Base-by-base conservation (phyloP, 2,329 filamentous ascomycete genomes). In the Arthrobotrys sphaeroides region DNA sequence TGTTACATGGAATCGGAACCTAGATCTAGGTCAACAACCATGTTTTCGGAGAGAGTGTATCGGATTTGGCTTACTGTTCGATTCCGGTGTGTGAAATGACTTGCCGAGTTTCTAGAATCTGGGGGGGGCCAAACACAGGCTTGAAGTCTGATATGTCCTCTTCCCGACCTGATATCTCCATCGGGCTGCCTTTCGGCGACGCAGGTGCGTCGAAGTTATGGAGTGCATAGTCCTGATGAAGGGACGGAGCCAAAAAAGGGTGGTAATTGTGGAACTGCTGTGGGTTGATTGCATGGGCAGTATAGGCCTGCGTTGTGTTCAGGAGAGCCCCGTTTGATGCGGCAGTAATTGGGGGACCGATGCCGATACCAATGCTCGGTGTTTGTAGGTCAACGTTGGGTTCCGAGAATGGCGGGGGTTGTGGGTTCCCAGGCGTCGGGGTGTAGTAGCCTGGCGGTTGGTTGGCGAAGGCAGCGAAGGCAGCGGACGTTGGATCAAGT, bases 1-100 rank as follows among this genome's bases (percentile, higher is more conserved):
- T 0, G 92, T 95, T 59, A 92, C 90, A 81, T 95, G 91, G 81
- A 92, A 98, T 42, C 95, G 92, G 81, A 97, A 97, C 77, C 88
- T 89, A 77, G 16, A 6, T 9, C 6, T 12, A 16, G 1, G 57
- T 70, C 13, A 70, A 24, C 26, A 26, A 2, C 3, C 5, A 28
- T n/a, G 22, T 5, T 5, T 40, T 2, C 42, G n/a, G n/a, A 28
- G 13, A 22, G n/a, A 28, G 55, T 5, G 16, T 12, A 16, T 20
- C 16, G 5, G 16, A 12, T 33, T 33, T 33, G 12, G 51, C 66
- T 78, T 79, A 51, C 78, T 78, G 61, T 77, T 78, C 77, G 72
- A 62, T 33, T 40, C 65, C 67, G 49, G 77, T 55, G 22, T 77
- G 77, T 18, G 67, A 42, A 33, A 77, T 18, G 20, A 62, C 12